A percentile compares a stretch with the other conserved stretches of the same genome.
These are phyloP conservation scores for Comarum palustre DNA, from an alignment of 306 rosid genomes.

Conservation along the genomic window DNA sequence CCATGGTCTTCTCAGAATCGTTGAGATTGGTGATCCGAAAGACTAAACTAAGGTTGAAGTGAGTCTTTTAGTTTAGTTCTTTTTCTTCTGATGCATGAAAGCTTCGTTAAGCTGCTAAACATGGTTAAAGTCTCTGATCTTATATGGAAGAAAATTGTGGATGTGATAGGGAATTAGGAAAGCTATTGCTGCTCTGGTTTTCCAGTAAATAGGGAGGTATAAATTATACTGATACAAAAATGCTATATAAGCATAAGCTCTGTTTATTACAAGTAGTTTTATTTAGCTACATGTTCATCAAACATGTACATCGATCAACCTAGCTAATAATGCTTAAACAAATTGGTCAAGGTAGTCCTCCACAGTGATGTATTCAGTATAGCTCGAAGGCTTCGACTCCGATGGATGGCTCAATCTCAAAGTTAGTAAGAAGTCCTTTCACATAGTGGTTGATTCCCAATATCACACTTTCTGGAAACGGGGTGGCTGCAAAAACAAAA, in stretches of 20 bases:
- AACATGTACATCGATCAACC: neutral
- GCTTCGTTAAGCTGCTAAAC: conserved; percentile 4
- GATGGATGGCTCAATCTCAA: conserved; percentile 48
- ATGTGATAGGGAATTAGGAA: neutral
- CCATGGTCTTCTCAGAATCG: conserved; percentile 26
- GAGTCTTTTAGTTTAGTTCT: neutral
- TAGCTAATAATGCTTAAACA: conserved; percentile 19
- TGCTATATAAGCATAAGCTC: neutral
- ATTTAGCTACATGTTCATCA: neutral
- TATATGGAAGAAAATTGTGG: conserved; percentile 18
- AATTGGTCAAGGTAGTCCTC: conserved; percentile 56
- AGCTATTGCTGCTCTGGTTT: neutral
- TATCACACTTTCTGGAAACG: conserved; percentile 32
- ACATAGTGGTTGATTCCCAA: conserved; percentile 40
- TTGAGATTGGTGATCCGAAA: conserved; percentile 26
- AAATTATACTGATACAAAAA: neutral
- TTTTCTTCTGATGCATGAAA: neutral
- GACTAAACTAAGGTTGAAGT: conserved; percentile 1
- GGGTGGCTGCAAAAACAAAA: conserved; percentile 34
- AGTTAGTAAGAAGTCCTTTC: conserved; percentile 50
- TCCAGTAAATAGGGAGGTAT: neutral
- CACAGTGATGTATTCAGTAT: conserved; percentile 52
- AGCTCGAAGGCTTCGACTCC: conserved; percentile 62
- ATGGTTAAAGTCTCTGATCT: neutral
- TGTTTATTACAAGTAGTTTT: neutral